Evolutionary conservation across 306 rosid species (phyloP), one percentile per base, ranked within the genome.

Genomic region (Dryas octopetala): DNA sequence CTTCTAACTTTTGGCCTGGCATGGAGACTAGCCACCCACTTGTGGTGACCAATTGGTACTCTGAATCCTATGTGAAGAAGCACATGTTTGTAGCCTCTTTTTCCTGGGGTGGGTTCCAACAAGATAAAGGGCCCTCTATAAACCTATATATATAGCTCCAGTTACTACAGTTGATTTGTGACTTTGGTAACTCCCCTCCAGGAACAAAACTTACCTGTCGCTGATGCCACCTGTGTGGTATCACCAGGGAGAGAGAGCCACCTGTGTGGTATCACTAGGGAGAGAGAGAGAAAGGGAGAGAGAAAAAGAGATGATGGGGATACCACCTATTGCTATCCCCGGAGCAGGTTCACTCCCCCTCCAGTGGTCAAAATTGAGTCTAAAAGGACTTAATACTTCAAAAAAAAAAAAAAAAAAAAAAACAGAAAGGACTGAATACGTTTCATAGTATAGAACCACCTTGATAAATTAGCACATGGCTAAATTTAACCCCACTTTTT

Each of bases 71-170:
- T 28, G 12, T 57, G 16, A 59, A 13, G 67, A 54, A 58, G 76
- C 68, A 73, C 76, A 73, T 60, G 76, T 55, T 23, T 72, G 51
- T 23, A 15, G 66, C 55, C 5, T 23, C 15, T 7, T 23, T 53
- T 58, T 14, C 66, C 44, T 5, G 57, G 46, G 66, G 53, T 72
- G 45, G 76, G 68, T 59, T 71, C 76, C 76, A 57, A 57, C 6
- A 60, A 57, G 45, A 71, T 71, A 71, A 43, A 26, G 13, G 53
- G 8, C 16, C 17, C 43, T 19, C 48, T 71, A 46, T 5, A 28
- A 44, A 43, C 43, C 43, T 58, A 32, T 32, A 32, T 58, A 32
- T 32, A 32, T 32, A 45, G 65, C 17, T 17, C 32, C 28, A 55
- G 6, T n/a, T 26, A n/a, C 49, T 43, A 16, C 2, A 63, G 1